Percentiles rank a stretch among this genome's conserved stretches.
Conservation (phyloP, 2,329 filamentous ascomycete genomes). For the Colletotrichum echinochloae region DNA sequence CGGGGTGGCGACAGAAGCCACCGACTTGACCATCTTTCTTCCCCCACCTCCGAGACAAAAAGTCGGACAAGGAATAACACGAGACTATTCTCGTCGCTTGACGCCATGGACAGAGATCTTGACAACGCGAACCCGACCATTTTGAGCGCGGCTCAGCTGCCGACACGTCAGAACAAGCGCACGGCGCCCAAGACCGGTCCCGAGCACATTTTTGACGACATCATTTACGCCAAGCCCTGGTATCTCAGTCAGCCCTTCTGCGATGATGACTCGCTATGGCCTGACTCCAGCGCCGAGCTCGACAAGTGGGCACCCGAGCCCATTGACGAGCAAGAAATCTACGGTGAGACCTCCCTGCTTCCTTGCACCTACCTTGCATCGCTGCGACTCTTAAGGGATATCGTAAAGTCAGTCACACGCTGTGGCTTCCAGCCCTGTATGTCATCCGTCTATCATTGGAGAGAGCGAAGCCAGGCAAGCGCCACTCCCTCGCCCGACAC, state of each 20-base stretch:
- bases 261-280: conserved; percentile 52
- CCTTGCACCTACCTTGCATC: background rate
- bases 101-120: conserved; percentile 56
- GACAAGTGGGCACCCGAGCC: conserved; percentile 78
- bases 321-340: conserved; percentile 98
- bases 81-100: background rate
- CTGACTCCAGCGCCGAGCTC: conserved; percentile 55
- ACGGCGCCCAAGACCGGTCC: conserved; percentile 59
- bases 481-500: conserved; percentile 6
- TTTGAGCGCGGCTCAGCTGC: conserved; percentile 87
- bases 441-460: background rate
- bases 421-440: background rate
- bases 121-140: conserved; percentile 95
- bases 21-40: background rate
- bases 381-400: background rate
- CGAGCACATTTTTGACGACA: conserved; percentile 60
- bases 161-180: conserved; percentile 74
- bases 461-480: conserved; percentile 13
- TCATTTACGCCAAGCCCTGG: conserved; percentile 60
- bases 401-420: background rate
- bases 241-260: conserved; percentile 57
- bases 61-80: conserved; percentile 14
- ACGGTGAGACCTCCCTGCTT: conserved; percentile 67
- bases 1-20: conserved; percentile 10
- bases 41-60: background rate